Evolutionary conservation across 192 early-diverging fungal genomes (phyloP).

Genomic region (Lobosporangium transversale): DNA sequence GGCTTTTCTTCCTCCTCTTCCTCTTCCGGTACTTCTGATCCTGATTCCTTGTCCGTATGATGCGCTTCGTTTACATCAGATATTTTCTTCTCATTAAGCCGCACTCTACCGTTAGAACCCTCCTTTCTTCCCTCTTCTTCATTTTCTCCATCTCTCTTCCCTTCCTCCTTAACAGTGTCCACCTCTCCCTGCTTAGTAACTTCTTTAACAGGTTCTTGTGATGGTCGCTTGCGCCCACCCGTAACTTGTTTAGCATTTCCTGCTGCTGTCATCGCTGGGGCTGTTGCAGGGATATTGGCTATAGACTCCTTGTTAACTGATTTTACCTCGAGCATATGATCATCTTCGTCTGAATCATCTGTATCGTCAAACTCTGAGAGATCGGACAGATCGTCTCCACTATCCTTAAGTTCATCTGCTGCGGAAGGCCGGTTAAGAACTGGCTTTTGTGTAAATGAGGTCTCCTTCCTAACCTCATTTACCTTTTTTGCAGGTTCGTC

Average conservation of each 20-base stretch:
- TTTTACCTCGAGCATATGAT: slow-evolving; percentile 15
- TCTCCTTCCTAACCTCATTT: slow-evolving; percentile 8
- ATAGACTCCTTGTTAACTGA: slow-evolving; percentile 4
- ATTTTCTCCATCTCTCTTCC: slow-evolving; percentile 14
- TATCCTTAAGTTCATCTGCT: slow-evolving; percentile 45
- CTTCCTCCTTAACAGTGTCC: slow-evolving; percentile 22
- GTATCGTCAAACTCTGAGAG: slow-evolving; percentile 51
- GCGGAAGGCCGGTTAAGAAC: slow-evolving; percentile 31
- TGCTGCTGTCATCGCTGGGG: slow-evolving; percentile 3
- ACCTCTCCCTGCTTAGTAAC: background rate
- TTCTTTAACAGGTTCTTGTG: slow-evolving; percentile 16
- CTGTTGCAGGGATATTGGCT: background rate
- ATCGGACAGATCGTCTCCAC: slow-evolving; percentile 47
- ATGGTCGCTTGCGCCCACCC: slow-evolving; percentile 33
- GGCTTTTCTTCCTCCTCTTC: slow-evolving; percentile 17
- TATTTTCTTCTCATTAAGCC: slow-evolving; percentile 15
- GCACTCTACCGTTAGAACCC: slow-evolving; percentile 19
- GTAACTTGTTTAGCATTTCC: background rate
- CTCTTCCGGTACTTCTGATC: slow-evolving; percentile 22
- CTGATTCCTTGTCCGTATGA: slow-evolving; percentile 28
- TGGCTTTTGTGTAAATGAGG: slow-evolving; percentile 27
- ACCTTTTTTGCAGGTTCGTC: slow-evolving; percentile 9
- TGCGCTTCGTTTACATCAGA: slow-evolving; percentile 17
- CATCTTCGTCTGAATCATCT: slow-evolving; percentile 50
- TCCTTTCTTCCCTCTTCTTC: slow-evolving; percentile 24